phyloP scores from a whole-genome alignment of 2,329 filamentous ascomycete genomes.

The Ceratocystis harringtonii region DNA sequence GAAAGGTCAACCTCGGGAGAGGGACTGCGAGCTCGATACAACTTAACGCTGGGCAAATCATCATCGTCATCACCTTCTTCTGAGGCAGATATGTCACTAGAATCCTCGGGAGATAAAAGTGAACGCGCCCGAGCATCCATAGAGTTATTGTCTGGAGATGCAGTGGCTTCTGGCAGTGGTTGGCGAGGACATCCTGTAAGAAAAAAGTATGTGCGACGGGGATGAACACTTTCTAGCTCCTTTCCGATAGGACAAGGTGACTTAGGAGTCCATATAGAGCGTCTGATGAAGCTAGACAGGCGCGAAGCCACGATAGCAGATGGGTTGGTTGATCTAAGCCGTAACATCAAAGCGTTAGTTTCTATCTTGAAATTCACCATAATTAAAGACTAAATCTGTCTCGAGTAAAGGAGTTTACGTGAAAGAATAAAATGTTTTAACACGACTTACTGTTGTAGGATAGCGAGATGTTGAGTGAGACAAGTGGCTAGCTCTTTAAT shows the following conservation, averaged over 20 bases:
- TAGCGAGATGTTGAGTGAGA: conserved; percentile 58
- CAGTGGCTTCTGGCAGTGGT: conserved; percentile 46
- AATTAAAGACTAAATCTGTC: background rate
- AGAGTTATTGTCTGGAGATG: background rate
- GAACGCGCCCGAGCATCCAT: conserved; percentile 24
- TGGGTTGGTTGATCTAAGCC: conserved; percentile 74
- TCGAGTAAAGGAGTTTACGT: too few relatives aligned
- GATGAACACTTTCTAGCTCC: conserved; percentile 81
- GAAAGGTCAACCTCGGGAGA: conserved; percentile 90
- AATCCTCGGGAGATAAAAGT: conserved; percentile 73
- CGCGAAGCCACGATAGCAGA: conserved; percentile 90
- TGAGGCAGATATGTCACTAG: conserved; percentile 44
- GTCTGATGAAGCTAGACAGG: conserved; percentile 77
- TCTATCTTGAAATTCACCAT: background rate
- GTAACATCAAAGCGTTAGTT: conserved; percentile 16
- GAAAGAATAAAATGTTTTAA: background rate
- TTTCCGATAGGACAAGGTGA: conserved; percentile 81
- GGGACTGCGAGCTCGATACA: conserved; percentile 61
- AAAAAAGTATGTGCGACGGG: conserved; percentile 91
- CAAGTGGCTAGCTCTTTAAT: conserved; percentile 84
- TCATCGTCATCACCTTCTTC: conserved; percentile 25
- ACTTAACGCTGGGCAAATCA: conserved; percentile 21
- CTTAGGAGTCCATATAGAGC: conserved; percentile 61
- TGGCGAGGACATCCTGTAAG: conserved; percentile 77
- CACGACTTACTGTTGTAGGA: conserved; percentile 73